Evolutionary conservation across 1,284 basidiomycete species (phyloP).

Genomic region (Puccinia polysora): DNA sequence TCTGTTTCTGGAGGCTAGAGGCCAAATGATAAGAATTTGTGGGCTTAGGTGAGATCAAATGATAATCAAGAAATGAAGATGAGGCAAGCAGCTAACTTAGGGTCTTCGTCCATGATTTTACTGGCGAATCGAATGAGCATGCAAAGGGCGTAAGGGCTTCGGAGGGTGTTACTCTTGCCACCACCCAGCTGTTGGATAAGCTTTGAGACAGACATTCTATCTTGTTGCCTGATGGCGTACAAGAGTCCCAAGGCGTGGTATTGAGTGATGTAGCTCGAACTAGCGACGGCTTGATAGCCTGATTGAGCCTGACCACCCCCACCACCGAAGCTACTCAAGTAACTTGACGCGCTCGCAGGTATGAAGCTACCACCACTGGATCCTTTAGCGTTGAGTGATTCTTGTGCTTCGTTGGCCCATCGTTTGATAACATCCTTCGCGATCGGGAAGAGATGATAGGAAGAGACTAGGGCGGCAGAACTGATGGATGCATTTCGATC

Average conservation of each 20-base stretch:
- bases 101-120: conserved; percentile 97
- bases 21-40: not conserved
- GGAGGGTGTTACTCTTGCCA: conserved; percentile 72
- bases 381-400: conserved; percentile 81
- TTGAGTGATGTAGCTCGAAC: conserved; percentile 87
- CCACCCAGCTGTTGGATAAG: conserved; percentile 93
- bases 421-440: conserved; percentile 93
- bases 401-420: conserved; percentile 98
- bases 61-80: not conserved
- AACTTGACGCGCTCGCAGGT: conserved; percentile 62
- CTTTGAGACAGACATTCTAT: conserved; percentile 97
- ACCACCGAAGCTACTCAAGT: conserved; percentile 60
- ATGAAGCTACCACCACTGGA: conserved; percentile 44
- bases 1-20: conserved; percentile 75
- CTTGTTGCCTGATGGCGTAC: conserved; percentile 91
- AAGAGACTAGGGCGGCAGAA: conserved; percentile 90
- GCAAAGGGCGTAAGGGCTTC: conserved; percentile 96
- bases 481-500: conserved; percentile 94
- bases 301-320: conserved; percentile 47
- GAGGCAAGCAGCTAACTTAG: conserved; percentile 65
- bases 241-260: conserved; percentile 94
- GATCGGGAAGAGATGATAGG: conserved; percentile 90
- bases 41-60: not conserved
- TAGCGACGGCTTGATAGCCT: conserved; percentile 72
- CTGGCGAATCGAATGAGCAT: conserved; percentile 98